Evolutionary conservation across 2,329 filamentous ascomycete species (phyloP).

Genomic region (Sporothrix brasiliensis): DNA sequence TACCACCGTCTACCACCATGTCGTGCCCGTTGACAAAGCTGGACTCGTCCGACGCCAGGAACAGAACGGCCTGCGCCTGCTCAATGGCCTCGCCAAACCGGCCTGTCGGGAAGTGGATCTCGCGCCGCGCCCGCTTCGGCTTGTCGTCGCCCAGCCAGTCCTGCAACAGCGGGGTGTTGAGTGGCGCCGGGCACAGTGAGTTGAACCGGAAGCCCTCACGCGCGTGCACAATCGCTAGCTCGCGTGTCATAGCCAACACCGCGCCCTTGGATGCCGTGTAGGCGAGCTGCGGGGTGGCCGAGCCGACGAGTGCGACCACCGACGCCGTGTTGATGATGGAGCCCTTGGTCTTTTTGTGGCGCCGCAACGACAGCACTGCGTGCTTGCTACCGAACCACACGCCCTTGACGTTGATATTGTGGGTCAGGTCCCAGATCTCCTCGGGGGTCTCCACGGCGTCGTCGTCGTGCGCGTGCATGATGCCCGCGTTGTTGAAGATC

Average conservation of each 20-base stretch:
- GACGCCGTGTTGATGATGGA: slow-evolving; percentile 93
- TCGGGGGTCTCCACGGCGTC: slow-evolving; percentile 83
- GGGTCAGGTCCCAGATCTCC: slow-evolving; percentile 91
- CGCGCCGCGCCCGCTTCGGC: slow-evolving; percentile 77
- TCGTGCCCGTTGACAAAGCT: slow-evolving; percentile 90
- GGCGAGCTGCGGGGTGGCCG: slow-evolving; percentile 84
- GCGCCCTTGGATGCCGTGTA: slow-evolving; percentile 95
- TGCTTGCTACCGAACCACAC: slow-evolving; percentile 98
- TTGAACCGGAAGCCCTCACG: slow-evolving; percentile 90
- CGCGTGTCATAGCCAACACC: slow-evolving; percentile 84
- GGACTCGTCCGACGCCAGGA: slow-evolving; percentile 83
- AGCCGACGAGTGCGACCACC: slow-evolving; percentile 83
- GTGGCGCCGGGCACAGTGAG: slow-evolving; percentile 81
- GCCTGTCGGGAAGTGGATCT: slow-evolving; percentile 86
- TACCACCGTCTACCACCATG: slow-evolving; percentile 92
- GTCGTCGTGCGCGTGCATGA: slow-evolving; percentile 85
- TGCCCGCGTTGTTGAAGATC: slow-evolving; percentile 97
- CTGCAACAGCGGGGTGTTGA: slow-evolving; percentile 90
- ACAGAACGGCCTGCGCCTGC: slow-evolving; percentile 86
- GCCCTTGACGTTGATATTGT: slow-evolving; percentile 94
- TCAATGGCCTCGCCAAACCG: slow-evolving; percentile 93
- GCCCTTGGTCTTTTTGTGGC: slow-evolving; percentile 74
- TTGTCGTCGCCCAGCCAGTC: slow-evolving; percentile 90
- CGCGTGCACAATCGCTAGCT: slow-evolving; percentile 89
- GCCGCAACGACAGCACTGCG: slow-evolving; percentile 78